phyloP scores from a whole-genome alignment of 129 eudicot genomes.

The Kitagawia praeruptora region DNA sequence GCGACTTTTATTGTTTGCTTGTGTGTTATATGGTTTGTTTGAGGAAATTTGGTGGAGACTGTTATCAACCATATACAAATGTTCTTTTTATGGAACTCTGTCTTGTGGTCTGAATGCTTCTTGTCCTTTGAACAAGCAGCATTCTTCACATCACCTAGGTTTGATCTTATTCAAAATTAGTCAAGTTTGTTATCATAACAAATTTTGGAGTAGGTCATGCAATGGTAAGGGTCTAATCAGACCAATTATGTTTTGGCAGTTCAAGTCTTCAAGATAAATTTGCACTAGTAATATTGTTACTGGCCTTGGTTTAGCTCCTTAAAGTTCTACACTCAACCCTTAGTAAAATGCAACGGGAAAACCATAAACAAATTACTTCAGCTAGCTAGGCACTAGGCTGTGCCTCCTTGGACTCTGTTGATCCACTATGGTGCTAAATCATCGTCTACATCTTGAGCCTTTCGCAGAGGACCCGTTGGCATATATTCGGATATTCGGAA shows the following conservation, averaged over 20 bases:
- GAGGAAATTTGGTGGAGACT: background rate
- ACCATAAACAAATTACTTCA: background rate
- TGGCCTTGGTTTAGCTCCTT: background rate
- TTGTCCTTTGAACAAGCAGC: background rate
- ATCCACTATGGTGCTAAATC: conserved; percentile 26
- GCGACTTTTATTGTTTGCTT: background rate
- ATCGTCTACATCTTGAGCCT: conserved; percentile 60
- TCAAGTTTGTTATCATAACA: background rate
- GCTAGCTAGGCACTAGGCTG: background rate
- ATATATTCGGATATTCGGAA: no score
- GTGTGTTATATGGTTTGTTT: no score
- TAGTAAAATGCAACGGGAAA: background rate
- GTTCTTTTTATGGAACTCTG: background rate
- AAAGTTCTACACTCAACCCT: background rate
- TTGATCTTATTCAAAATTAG: background rate
- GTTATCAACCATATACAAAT: no score
- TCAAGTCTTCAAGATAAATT: background rate
- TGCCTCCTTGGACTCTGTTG: conserved; percentile 12
- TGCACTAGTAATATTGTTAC: background rate
- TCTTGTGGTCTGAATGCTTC: no score
- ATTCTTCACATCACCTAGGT: background rate
- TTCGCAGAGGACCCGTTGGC: conserved; percentile 50
- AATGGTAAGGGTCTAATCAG: no score
- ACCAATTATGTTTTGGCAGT: background rate
- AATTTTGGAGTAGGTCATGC: background rate